Conservation (phyloP, 2,329 filamentous ascomycete species). For the Elsinoe ampelina region DNA sequence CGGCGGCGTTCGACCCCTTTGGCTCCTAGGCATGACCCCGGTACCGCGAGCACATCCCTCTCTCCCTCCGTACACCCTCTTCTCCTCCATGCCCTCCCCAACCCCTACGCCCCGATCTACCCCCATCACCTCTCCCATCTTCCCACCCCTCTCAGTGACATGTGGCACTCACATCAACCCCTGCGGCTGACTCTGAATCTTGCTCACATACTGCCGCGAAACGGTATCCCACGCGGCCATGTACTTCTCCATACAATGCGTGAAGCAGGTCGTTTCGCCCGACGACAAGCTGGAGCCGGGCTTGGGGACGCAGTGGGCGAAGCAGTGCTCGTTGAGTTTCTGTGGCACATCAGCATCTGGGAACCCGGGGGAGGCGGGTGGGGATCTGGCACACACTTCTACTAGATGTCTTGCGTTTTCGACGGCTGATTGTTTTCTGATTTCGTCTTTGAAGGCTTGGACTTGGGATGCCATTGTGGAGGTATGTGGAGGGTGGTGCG, state of each 20-base stretch:
- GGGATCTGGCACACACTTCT: conserved; percentile 29
- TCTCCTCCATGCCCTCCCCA: neutral
- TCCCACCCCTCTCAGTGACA: neutral
- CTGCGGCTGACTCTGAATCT: conserved; percentile 33
- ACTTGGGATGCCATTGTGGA: conserved; percentile 8
- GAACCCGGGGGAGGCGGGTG: too few species aligned
- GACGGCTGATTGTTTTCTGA: conserved; percentile 44
- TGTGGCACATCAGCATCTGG: conserved; percentile 18
- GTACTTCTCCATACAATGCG: conserved; percentile 47
- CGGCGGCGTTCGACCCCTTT: too few species aligned
- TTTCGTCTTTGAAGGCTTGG: conserved; percentile 39
- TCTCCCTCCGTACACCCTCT: too few species aligned
- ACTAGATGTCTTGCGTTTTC: conserved; percentile 43
- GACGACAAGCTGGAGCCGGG: conserved; percentile 42
- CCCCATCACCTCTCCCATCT: neutral
- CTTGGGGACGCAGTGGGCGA: conserved; percentile 46
- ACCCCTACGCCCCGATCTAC: neutral
- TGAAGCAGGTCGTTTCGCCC: conserved; percentile 42
- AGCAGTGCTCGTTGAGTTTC: conserved; percentile 50
- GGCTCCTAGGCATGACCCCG: too few species aligned
- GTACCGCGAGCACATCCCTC: too few species aligned
- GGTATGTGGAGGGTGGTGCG: neutral
- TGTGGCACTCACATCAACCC: neutral
- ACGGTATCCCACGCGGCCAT: conserved; percentile 46
- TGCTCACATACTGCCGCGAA: conserved; percentile 39